Conservation (phyloP, 2,329 filamentous ascomycete genomes). For the Daldinia eschscholtzii region DNA sequence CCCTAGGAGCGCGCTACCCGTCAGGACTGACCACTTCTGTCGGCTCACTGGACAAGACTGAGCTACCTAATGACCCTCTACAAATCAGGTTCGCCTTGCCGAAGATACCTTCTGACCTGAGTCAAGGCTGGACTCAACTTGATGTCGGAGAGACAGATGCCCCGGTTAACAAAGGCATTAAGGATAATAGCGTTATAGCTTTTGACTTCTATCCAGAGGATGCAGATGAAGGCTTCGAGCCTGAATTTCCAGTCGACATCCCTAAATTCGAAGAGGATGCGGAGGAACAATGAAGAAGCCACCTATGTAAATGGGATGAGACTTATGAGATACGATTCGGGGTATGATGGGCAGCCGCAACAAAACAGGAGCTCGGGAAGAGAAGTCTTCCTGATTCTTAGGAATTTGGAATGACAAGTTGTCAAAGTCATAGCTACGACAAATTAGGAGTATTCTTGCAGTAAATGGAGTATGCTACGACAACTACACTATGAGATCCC, state of each 20-base stretch:
- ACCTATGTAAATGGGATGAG: slow-evolving; percentile 13
- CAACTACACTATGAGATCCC: not conserved
- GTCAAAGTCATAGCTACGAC: slow-evolving; percentile 3
- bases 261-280: slow-evolving; percentile 59
- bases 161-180: slow-evolving; percentile 58
- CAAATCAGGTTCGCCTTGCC: slow-evolving; percentile 62
- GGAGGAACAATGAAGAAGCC: slow-evolving; percentile 44
- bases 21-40: slow-evolving; percentile 61
- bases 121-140: slow-evolving; percentile 64
- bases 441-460: not conserved
- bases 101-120: slow-evolving; percentile 59
- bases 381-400: not conserved
- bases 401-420: not conserved
- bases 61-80: slow-evolving; percentile 58
- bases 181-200: slow-evolving; percentile 63
- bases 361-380: not conserved
- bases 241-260: slow-evolving; percentile 61
- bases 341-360: not conserved
- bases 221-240: slow-evolving; percentile 56
- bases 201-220: slow-evolving; percentile 61
- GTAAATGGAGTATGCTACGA: not conserved
- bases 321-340: slow-evolving; percentile 19
- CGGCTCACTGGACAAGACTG: slow-evolving; percentile 52
- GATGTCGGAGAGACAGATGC: slow-evolving; percentile 56
- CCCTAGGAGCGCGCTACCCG: slow-evolving; percentile 70